phyloP scores from a whole-genome alignment of 2,329 filamentous ascomycete genomes.

The Zarea fungicola region DNA sequence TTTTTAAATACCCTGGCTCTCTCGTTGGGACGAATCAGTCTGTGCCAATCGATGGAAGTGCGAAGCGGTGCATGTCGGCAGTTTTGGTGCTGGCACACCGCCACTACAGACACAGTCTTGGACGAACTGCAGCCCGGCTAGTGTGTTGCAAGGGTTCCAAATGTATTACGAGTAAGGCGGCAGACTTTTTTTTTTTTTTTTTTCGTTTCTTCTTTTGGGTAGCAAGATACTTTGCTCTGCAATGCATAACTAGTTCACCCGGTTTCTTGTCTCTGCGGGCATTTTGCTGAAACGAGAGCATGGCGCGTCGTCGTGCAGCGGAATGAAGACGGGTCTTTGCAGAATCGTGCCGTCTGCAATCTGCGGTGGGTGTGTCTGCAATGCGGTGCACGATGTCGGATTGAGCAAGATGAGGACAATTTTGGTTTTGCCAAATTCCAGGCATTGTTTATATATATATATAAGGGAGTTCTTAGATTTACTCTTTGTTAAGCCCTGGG shows the following conservation, averaged over 20 bases:
- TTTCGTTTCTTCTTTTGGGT: neutral
- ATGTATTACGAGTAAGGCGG: too few relatives aligned
- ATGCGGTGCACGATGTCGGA: conserved; percentile 4
- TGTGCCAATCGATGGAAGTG: neutral
- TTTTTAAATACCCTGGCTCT: too few relatives aligned
- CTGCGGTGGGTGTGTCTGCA: neutral
- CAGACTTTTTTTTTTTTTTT: neutral
- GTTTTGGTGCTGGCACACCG: conserved; percentile 4
- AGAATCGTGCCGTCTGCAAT: conserved; percentile 8
- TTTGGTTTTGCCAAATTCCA: too few relatives aligned
- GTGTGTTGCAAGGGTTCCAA: neutral
- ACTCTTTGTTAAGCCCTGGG: too few relatives aligned
- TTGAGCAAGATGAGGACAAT: neutral
- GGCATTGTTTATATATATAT: too few relatives aligned
- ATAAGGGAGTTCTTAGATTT: too few relatives aligned
- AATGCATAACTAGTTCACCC: too few relatives aligned
- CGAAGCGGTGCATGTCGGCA: conserved; percentile 6
- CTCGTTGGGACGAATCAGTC: neutral
- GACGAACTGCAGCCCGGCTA: neutral
- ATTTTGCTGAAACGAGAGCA: too few relatives aligned
- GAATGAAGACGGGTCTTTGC: neutral
- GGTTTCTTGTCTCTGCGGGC: too few relatives aligned
- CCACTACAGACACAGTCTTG: conserved; percentile 1
- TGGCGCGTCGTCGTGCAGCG: too few relatives aligned
- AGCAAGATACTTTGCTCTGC: too few relatives aligned